phyloP scores from a whole-genome alignment of 129 eudicot species.

The Chrysanthemum makinoi region DNA sequence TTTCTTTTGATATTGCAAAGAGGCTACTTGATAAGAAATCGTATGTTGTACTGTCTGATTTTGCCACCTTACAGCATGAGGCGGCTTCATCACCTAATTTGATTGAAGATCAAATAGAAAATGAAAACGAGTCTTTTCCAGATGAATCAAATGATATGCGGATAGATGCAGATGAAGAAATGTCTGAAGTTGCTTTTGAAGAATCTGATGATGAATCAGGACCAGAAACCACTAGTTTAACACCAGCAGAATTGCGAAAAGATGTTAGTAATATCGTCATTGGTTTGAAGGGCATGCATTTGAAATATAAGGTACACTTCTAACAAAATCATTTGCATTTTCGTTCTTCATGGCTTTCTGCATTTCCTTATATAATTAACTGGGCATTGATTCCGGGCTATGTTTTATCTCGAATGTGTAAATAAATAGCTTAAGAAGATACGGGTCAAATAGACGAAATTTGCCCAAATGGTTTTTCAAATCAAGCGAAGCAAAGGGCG shows the following conservation, averaged over 20 bases:
- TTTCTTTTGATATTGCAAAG: constrained; percentile 73
- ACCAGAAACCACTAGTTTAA: constrained; percentile 34
- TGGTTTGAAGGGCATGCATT: constrained; percentile 56
- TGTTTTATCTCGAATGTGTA: no score
- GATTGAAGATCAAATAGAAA: constrained; percentile 46
- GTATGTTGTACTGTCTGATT: constrained; percentile 79
- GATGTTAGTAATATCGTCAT: constrained; percentile 44
- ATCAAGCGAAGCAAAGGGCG: no score
- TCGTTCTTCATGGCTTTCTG: neutral
- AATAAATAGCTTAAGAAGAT: no score
- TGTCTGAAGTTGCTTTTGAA: constrained; percentile 69
- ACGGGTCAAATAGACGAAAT: no score
- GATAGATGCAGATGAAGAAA: constrained; percentile 63
- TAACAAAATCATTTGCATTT: constrained; percentile 1
- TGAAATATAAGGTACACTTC: constrained; percentile 65
- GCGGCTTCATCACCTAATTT: constrained; percentile 24
- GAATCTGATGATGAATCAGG: constrained; percentile 59
- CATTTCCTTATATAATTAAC: neutral
- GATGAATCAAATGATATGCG: constrained; percentile 56
- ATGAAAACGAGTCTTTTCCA: constrained; percentile 33
- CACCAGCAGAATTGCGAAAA: no score
- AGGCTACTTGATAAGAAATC: constrained; percentile 63
- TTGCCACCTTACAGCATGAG: constrained; percentile 40
- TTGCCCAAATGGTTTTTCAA: no score
- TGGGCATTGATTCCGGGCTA: neutral